Percentiles rank a stretch among this genome's conserved stretches.
These are phyloP conservation scores for Pharus latifolius DNA, from an alignment of 176 grass and related monocot genomes.

Conservation along the genomic window DNA sequence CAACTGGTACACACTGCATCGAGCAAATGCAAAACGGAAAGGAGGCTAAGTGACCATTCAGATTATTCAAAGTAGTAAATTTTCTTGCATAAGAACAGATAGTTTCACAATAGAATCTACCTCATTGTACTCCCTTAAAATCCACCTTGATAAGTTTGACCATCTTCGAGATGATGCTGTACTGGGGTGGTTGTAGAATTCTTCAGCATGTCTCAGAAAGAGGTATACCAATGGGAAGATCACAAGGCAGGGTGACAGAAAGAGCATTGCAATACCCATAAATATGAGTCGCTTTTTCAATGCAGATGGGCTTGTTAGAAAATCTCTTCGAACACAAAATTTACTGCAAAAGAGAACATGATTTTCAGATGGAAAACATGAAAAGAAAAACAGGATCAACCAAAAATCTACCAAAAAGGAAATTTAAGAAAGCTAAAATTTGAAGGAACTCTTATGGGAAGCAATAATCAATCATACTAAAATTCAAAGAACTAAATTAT, in stretches of 20 bases:
- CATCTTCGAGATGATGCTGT: conserved; percentile 59
- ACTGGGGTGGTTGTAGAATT: conserved; percentile 59
- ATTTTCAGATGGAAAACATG: background rate
- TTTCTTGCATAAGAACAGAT: background rate
- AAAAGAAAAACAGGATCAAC: background rate
- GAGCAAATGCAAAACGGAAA: background rate
- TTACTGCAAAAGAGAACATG: conserved; percentile 37
- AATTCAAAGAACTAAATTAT: too few species aligned
- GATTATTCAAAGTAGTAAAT: background rate
- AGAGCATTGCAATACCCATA: conserved; percentile 49
- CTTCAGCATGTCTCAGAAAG: conserved; percentile 55
- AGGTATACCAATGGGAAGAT: conserved; percentile 62
- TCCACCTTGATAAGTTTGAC: conserved; percentile 69
- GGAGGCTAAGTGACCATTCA: background rate
- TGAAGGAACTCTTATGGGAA: background rate
- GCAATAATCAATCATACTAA: too few species aligned
- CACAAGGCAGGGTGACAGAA: conserved; percentile 47
- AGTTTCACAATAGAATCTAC: conserved; percentile 6
- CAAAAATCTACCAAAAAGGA: background rate
- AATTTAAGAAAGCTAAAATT: background rate
- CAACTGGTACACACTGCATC: background rate
- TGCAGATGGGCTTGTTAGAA: conserved; percentile 32
- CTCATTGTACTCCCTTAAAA: conserved; percentile 66
- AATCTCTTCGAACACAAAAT: conserved; percentile 55
- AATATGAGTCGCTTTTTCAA: conserved; percentile 40